Base-by-base conservation (phyloP, 805 yeast genomes). In the Saccharomycopsis sp. region DNA sequence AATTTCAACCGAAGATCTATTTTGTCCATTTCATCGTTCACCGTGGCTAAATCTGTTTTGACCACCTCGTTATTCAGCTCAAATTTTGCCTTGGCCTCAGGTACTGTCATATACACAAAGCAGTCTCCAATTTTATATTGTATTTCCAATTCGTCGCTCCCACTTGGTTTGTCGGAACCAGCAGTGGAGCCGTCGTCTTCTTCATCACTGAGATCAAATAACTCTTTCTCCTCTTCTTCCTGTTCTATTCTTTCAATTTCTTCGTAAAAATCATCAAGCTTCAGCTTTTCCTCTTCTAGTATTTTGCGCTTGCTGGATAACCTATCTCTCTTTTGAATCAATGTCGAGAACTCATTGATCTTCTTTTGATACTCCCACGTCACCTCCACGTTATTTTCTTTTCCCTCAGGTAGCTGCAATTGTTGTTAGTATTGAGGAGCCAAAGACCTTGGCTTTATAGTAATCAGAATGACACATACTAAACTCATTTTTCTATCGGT, bases 281-380 rank as follows among this genome's bases (percentile, higher is more conserved):
- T 89, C 66, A 91, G 97, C 64, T 90, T 89, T 65, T 90, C 96
- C 60, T 81, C 79, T 64, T 78, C 75, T 61, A 77, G 74, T 56
- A 72, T 71, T 20, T 74, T 72, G 40, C 87, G 73, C 53, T 77
- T 77, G 18, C 71, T 78, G 34, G 78, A 74, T 14, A 84, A 68
- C 18, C 77, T 76, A 63, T 88, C 90, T 63, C 85, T 84, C 60
- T 85, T 82, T 63, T 84, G 76, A 60, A 91, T 89, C 61, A 91
- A 76, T 51, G 91, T 87, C 15, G 97, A 89, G 68, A 94, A 92
- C 68, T 83, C 83, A 71, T 92, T 94, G 74, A 92, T 92, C 67
- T 82, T 82, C 68, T 87, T 84, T 73, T 92, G 99, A 69, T 92
- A 98, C 58, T 81, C 89, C 86, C 89, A 84, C 24, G 78, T 71